Percentiles rank a stretch among this genome's conserved stretches.
phyloP scores from a whole-genome alignment of 805 yeast species.

The Helenozyma baotianmanensis region DNA sequence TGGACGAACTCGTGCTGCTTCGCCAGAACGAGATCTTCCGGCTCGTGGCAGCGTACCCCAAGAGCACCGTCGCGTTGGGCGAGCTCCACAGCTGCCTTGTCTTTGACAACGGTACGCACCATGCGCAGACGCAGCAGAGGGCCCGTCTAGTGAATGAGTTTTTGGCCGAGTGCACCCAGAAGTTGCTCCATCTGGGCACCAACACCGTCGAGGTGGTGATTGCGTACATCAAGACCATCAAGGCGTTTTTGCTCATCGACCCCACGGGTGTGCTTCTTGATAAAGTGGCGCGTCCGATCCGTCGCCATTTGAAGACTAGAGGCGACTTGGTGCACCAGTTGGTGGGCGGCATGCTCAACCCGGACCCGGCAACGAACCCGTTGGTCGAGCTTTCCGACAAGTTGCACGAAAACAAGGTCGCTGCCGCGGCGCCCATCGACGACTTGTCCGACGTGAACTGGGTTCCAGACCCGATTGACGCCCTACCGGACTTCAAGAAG shows the following conservation, averaged over 20 bases:
- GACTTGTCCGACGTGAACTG: conserved; percentile 52
- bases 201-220: conserved; percentile 69
- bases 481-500: conserved; percentile 76
- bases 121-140: conserved; percentile 41
- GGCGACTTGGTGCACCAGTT: conserved; percentile 67
- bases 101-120: conserved; percentile 16
- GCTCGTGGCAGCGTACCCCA: conserved; percentile 52
- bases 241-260: conserved; percentile 71
- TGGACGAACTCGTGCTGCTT: conserved; percentile 38
- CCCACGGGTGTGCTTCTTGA: conserved; percentile 82
- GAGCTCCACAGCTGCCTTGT: conserved; percentile 50
- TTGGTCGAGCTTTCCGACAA: conserved; percentile 54
- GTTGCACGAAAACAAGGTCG: conserved; percentile 28
- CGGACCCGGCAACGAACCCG: conserved; percentile 31
- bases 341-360: conserved; percentile 65
- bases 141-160: conserved; percentile 49
- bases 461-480: conserved; percentile 87
- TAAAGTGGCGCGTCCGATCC: conserved; percentile 70
- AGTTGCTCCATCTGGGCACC: conserved; percentile 73
- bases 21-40: conserved; percentile 57
- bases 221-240: conserved; percentile 66
- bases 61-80: conserved; percentile 45
- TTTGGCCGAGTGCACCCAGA: conserved; percentile 36
- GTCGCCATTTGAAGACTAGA: conserved; percentile 66
- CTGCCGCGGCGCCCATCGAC: conserved; percentile 20